Evolutionary conservation across 202 grass and related monocot species (phyloP).

Genomic region (Elaeis oleifera): DNA sequence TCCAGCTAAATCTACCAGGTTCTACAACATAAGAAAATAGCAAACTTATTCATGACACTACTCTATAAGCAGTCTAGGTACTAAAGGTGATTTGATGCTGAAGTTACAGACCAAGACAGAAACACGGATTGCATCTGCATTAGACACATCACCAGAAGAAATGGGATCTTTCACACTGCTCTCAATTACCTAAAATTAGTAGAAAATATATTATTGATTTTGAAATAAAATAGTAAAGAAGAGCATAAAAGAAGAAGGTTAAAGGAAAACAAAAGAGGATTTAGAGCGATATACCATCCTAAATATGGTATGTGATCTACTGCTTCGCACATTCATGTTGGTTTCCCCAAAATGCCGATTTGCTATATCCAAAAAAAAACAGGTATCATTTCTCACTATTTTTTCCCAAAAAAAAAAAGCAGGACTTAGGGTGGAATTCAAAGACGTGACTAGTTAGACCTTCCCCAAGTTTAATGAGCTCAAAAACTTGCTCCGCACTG

Average conservation of each 20-base stretch:
- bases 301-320: slow-evolving; percentile 83
- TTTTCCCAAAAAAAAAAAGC: background rate
- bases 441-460: slow-evolving; percentile 22
- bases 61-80: too few relatives aligned
- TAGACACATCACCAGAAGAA: slow-evolving; percentile 22
- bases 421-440: slow-evolving; percentile 1
- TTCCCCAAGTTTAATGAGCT: slow-evolving; percentile 79
- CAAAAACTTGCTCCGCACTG: slow-evolving; percentile 62
- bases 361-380: slow-evolving; percentile 17
- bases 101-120: slow-evolving; percentile 56
- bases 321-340: slow-evolving; percentile 82
- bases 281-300: slow-evolving; percentile 60
- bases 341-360: slow-evolving; percentile 99
- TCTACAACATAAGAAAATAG: slow-evolving; percentile 34
- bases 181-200: slow-evolving; percentile 65
- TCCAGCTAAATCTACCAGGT: slow-evolving; percentile 90
- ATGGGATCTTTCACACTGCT: slow-evolving; percentile 50
- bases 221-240: background rate
- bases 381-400: too few relatives aligned
- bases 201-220: slow-evolving; percentile 5
- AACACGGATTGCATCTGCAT: slow-evolving; percentile 65
- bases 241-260: background rate
- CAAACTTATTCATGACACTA: too few relatives aligned
- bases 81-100: too few relatives aligned
- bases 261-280: slow-evolving; percentile 12